phyloP scores from a whole-genome alignment of 2,329 filamentous ascomycete genomes.

The Lasiodiplodia sp. region DNA sequence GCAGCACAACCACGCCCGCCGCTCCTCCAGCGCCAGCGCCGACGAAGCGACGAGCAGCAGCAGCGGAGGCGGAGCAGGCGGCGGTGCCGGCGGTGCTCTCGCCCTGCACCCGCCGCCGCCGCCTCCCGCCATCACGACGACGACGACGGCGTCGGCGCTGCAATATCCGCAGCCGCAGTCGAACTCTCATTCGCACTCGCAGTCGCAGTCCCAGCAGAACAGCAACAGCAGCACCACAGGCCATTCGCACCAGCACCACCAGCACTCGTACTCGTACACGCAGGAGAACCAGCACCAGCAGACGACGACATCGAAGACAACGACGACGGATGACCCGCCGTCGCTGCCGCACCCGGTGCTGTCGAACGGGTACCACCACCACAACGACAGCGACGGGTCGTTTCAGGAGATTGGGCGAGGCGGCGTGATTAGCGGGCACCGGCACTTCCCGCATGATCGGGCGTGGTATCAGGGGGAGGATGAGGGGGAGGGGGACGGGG shows the following conservation, averaged over 20 bases:
- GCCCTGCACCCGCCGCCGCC: not conserved
- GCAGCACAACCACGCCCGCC: not conserved
- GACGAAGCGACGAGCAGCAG: not conserved
- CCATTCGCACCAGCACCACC: no score
- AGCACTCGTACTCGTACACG: no score
- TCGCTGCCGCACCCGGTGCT: no score
- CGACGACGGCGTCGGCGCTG: no score
- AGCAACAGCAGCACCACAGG: no score
- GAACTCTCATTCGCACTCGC: no score
- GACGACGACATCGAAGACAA: no score
- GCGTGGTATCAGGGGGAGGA: not conserved
- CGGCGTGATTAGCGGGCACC: not conserved
- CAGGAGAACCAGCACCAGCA: no score
- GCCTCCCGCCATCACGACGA: not conserved
- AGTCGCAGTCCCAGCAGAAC: no score
- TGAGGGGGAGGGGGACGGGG: not conserved
- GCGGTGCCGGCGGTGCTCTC: no score
- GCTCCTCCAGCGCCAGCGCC: not conserved
- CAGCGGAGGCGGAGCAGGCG: not conserved
- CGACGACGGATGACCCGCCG: no score
- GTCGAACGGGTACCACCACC: not conserved
- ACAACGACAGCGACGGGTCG: not conserved
- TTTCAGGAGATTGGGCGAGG: not conserved
- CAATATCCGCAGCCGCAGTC: no score
- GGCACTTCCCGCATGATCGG: not conserved